phyloP scores from a whole-genome alignment of 805 yeast genomes.

The Yarrowia hollandica region DNA sequence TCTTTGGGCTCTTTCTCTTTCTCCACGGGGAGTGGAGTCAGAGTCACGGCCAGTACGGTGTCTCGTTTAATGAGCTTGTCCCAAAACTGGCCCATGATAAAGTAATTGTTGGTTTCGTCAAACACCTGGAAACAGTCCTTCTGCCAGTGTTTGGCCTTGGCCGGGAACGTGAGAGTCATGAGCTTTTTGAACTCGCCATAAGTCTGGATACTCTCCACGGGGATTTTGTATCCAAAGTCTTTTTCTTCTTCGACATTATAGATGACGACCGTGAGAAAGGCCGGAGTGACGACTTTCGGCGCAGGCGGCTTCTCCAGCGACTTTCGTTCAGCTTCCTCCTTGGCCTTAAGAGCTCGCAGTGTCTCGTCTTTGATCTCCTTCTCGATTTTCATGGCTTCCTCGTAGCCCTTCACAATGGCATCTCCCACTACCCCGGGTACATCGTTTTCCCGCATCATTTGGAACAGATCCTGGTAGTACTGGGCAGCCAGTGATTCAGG shows the following conservation, averaged over 20 bases:
- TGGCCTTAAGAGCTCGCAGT: not conserved
- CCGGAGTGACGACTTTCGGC: not conserved
- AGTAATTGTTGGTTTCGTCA: slow-evolving; percentile 20
- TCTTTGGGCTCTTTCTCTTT: slow-evolving; percentile 11
- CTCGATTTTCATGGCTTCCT: slow-evolving; percentile 10
- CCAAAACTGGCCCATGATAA: slow-evolving; percentile 27
- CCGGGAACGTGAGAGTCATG: slow-evolving; percentile 2
- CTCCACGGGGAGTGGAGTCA: slow-evolving; percentile 18
- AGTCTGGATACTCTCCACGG: slow-evolving; percentile 13
- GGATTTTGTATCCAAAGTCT: slow-evolving; percentile 22
- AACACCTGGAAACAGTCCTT: slow-evolving; percentile 20
- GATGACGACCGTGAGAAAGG: not conserved
- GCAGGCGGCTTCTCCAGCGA: not conserved
- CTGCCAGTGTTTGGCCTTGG: slow-evolving; percentile 18
- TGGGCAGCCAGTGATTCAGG: slow-evolving; percentile 7
- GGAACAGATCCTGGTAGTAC: slow-evolving; percentile 17
- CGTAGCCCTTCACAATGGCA: slow-evolving; percentile 11
- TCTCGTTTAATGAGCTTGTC: slow-evolving; percentile 7
- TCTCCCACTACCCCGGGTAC: slow-evolving; percentile 2
- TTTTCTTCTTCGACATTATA: not conserved
- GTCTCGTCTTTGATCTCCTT: slow-evolving; percentile 14
- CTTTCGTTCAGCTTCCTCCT: slow-evolving; percentile 1
- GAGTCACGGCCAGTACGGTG: not conserved
- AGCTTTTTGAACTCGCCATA: slow-evolving; percentile 9
- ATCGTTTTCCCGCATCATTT: slow-evolving; percentile 13